Evolutionary conservation across 352 stramenopile species (phyloP), one percentile per base, ranked within the genome.

Genomic region (Pythium phragmiticola): DNA sequence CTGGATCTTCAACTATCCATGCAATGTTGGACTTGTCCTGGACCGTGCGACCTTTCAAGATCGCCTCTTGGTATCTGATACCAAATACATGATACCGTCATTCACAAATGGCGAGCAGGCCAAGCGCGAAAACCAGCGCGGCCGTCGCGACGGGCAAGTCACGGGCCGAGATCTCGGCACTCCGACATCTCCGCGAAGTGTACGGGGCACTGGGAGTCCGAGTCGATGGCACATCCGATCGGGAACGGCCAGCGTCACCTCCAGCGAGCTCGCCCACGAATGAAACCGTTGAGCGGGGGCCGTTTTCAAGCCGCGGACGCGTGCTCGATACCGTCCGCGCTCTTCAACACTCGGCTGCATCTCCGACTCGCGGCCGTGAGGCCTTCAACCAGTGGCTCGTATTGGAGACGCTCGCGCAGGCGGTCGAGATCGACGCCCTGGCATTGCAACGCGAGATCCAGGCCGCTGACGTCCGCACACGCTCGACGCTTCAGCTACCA

Each of bases 401-500:
- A 1, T 65, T 81, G 3, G 47, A 72, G 34, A 48, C 46, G 9
- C 55, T 69, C 9, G 54, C 60, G 11, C 26, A 30, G 1, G 47
- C 37, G 0, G 50, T 80, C 4, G 54, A 74, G 6, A n/a, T 16
- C 0, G 63, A 76, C 11, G 17, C 37, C 8, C 37, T 21, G 2
- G 58, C 74, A 0, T 50, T 84, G 16, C 36, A 60, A 1, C 46
- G 49, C 5, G 75, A 84, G 47, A 56, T 79, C n/a, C 19, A 60
- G 4, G 30, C 1, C 17, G 65, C 61, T n/a, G 63, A 75, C 11
- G 30, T 56, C 21, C 69, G 58, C 42, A 64, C 57, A 19, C 33
- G 21, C 16, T 61, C 60, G n/a, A 45, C 72, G 0, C 56, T 63
- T 30, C 53, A 55, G 8, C 60, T 79, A 1, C 52, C 61, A 0